These are phyloP conservation scores for Lepidium africanum DNA, from an alignment of 345 rosid species.

Conservation along the genomic window DNA sequence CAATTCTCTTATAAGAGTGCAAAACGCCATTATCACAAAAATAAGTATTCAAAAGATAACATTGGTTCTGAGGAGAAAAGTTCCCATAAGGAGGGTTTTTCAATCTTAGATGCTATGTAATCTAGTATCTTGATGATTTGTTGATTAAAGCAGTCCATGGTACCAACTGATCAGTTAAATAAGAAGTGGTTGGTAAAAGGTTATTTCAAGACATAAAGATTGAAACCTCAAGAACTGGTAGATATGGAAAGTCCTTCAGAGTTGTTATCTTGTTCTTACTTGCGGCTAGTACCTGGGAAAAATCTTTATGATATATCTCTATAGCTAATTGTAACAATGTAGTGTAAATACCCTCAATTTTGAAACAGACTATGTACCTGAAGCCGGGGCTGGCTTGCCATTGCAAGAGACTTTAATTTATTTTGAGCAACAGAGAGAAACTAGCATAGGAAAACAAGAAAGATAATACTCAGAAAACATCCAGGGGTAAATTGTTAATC, in stretches of 20 bases:
- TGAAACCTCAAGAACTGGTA: constrained; percentile 87
- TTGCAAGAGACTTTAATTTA: constrained; percentile 83
- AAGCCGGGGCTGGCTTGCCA: constrained; percentile 97
- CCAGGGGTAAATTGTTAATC: background rate
- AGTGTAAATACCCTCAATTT: background rate
- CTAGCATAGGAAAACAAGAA: constrained; percentile 31
- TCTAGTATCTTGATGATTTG: background rate
- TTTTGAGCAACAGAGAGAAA: constrained; percentile 98
- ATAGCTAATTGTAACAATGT: background rate
- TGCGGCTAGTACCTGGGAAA: constrained; percentile 83
- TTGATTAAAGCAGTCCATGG: background rate
- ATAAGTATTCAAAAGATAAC: background rate
- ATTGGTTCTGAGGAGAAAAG: background rate
- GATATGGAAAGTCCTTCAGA: constrained; percentile 80
- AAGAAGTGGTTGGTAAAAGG: background rate
- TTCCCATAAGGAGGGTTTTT: background rate
- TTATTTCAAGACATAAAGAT: background rate
- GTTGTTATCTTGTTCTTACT: constrained; percentile 94
- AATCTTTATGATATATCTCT: background rate
- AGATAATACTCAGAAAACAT: background rate
- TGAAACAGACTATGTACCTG: constrained; percentile 51
- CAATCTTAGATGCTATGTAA: background rate
- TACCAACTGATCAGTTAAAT: background rate
- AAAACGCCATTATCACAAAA: background rate
- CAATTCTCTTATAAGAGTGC: background rate